phyloP scores from a whole-genome alignment of 2,329 filamentous ascomycete species.

The Lachnellula occidentalis region DNA sequence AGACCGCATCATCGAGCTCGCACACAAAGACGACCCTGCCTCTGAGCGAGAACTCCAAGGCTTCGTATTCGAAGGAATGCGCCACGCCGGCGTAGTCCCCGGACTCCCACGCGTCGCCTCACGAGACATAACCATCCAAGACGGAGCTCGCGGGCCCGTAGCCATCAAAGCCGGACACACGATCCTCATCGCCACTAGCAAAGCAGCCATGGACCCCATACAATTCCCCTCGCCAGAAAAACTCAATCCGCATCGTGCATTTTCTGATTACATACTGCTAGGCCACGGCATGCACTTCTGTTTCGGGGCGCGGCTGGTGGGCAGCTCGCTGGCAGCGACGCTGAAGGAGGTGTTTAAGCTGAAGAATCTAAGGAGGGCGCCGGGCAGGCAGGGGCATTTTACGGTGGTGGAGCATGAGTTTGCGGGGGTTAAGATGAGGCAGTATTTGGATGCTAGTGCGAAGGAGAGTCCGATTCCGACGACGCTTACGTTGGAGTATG shows the following conservation, averaged over 20 bases:
- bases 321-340: slow-evolving; percentile 35
- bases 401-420: slow-evolving; percentile 39
- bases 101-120: slow-evolving; percentile 46
- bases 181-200: slow-evolving; percentile 39
- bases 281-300: slow-evolving; percentile 38
- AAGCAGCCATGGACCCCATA: slow-evolving; percentile 36
- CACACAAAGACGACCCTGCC: slow-evolving; percentile 37
- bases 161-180: slow-evolving; percentile 40
- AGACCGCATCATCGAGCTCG: slow-evolving; percentile 44
- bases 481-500: slow-evolving; percentile 38
- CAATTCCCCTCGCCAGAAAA: slow-evolving; percentile 37
- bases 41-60: slow-evolving; percentile 44
- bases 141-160: slow-evolving; percentile 43
- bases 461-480: slow-evolving; percentile 42
- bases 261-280: slow-evolving; percentile 35
- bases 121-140: slow-evolving; percentile 36
- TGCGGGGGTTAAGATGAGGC: slow-evolving; percentile 42
- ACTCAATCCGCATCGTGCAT: slow-evolving; percentile 38
- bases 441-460: slow-evolving; percentile 43
- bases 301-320: slow-evolving; percentile 37
- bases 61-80: slow-evolving; percentile 51
- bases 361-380: slow-evolving; percentile 37
- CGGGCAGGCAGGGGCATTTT: slow-evolving; percentile 36
- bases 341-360: slow-evolving; percentile 41
- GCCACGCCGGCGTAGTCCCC: slow-evolving; percentile 45